Percentiles rank a stretch among this genome's conserved stretches.
Evolutionary conservation across 2,329 filamentous ascomycete genomes (phyloP).

Genomic region (Uncinocarpus reesii): DNA sequence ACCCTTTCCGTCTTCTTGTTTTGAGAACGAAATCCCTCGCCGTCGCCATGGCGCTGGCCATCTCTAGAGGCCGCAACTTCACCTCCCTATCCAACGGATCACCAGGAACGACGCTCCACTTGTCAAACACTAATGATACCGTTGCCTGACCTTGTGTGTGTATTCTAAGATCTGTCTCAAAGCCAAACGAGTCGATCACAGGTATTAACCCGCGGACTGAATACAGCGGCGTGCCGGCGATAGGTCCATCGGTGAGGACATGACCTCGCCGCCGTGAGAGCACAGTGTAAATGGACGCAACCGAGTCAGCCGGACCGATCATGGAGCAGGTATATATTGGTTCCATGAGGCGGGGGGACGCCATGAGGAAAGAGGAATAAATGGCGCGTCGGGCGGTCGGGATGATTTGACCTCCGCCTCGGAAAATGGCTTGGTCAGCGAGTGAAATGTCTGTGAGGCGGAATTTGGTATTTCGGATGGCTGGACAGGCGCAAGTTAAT

Average conservation of each 20-base stretch:
- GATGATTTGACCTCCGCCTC: constrained; percentile 94
- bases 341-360: constrained; percentile 91
- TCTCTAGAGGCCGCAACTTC: constrained; percentile 71
- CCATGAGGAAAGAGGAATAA: constrained; percentile 96
- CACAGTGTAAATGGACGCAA: constrained; percentile 82
- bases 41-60: constrained; percentile 76
- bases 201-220: constrained; percentile 82
- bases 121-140: constrained; percentile 85
- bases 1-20: constrained; percentile 81
- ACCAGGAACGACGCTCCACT: constrained; percentile 90
- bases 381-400: constrained; percentile 85
- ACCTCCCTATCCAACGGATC: constrained; percentile 87
- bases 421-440: constrained; percentile 82
- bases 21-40: constrained; percentile 95
- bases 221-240: constrained; percentile 89
- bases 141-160: constrained; percentile 90
- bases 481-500: constrained; percentile 37
- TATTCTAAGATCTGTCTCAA: constrained; percentile 93
- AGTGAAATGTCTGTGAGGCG: constrained; percentile 84
- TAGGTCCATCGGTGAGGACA: constrained; percentile 84
- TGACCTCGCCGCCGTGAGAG: constrained; percentile 81
- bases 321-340: constrained; percentile 88
- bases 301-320: constrained; percentile 81
- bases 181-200: constrained; percentile 94
- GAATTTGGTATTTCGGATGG: constrained; percentile 97